These are phyloP conservation scores for Tulasnella sp. DNA, from an alignment of 768 basidiomycete genomes.

Conservation along the genomic window DNA sequence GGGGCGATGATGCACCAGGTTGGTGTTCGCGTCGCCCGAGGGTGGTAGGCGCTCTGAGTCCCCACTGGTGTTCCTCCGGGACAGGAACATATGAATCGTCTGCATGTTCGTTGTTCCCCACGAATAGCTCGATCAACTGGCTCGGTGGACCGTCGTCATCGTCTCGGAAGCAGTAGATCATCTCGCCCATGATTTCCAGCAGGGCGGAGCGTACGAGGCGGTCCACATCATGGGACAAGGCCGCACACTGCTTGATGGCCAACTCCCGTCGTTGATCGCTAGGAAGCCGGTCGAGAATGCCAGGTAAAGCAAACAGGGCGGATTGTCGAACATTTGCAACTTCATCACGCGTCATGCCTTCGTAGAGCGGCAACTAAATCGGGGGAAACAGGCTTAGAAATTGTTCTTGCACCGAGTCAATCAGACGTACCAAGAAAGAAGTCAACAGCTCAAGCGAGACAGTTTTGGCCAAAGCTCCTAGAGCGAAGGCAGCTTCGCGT, in stretches of 20 bases:
- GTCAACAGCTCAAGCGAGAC: constrained; percentile 70
- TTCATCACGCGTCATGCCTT: constrained; percentile 60
- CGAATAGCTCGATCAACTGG: constrained; percentile 70
- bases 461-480: constrained; percentile 84
- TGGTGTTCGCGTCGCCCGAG: background rate
- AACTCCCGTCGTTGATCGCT: constrained; percentile 54
- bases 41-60: background rate
- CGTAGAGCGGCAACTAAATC: constrained; percentile 74
- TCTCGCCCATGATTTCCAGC: constrained; percentile 84
- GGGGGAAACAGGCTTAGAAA: constrained; percentile 10
- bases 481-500: constrained; percentile 79
- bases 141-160: constrained; percentile 62
- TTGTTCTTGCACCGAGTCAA: background rate
- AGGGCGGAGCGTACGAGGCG: constrained; percentile 70
- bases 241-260: constrained; percentile 60
- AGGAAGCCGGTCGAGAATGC: constrained; percentile 64
- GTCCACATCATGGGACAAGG: constrained; percentile 60
- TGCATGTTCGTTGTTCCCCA: constrained; percentile 50
- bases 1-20: constrained; percentile 10
- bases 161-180: constrained; percentile 74
- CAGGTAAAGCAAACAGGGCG: constrained; percentile 78
- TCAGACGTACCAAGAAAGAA: constrained; percentile 52
- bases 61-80: constrained; percentile 21
- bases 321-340: constrained; percentile 85
- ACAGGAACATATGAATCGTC: background rate